These are phyloP conservation scores for Chrysoporthe austroafricana DNA, from an alignment of 2,329 filamentous ascomycete genomes.

Conservation along the genomic window DNA sequence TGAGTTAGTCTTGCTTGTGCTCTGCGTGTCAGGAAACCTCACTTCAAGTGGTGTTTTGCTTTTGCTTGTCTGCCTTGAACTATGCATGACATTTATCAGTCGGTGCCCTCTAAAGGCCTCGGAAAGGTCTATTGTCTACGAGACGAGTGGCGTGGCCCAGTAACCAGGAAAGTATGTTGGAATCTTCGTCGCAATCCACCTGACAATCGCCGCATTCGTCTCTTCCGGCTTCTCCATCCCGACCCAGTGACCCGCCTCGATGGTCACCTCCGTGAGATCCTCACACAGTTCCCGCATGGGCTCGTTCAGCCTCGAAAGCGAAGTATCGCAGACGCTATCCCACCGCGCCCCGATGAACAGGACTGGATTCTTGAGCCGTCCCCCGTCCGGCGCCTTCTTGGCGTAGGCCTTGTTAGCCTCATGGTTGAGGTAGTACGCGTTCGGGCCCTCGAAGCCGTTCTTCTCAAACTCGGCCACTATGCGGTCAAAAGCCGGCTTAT, in stretches of 20 bases:
- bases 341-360: slow-evolving; percentile 42
- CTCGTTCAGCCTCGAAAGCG: slow-evolving; percentile 39
- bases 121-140: too few species aligned
- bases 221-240: slow-evolving; percentile 36
- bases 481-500: slow-evolving; percentile 33
- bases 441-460: slow-evolving; percentile 42
- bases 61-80: too few species aligned
- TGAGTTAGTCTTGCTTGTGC: too few species aligned
- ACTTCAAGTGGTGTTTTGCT: too few species aligned
- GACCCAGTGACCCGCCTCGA: slow-evolving; percentile 43
- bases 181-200: slow-evolving; percentile 13
- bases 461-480: slow-evolving; percentile 30
- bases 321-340: slow-evolving; percentile 44
- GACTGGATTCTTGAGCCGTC: slow-evolving; percentile 41
- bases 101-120: too few species aligned
- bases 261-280: slow-evolving; percentile 43
- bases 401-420: slow-evolving; percentile 46
- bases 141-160: too few species aligned
- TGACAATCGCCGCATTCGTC: slow-evolving; percentile 34
- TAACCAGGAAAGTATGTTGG: too few species aligned
- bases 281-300: slow-evolving; percentile 40
- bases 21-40: too few species aligned
- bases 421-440: slow-evolving; percentile 45
- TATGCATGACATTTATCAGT: too few species aligned
- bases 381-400: slow-evolving; percentile 33